These are phyloP conservation scores for Linderniella brevidens DNA, from an alignment of 257 asterid species.

Conservation along the genomic window DNA sequence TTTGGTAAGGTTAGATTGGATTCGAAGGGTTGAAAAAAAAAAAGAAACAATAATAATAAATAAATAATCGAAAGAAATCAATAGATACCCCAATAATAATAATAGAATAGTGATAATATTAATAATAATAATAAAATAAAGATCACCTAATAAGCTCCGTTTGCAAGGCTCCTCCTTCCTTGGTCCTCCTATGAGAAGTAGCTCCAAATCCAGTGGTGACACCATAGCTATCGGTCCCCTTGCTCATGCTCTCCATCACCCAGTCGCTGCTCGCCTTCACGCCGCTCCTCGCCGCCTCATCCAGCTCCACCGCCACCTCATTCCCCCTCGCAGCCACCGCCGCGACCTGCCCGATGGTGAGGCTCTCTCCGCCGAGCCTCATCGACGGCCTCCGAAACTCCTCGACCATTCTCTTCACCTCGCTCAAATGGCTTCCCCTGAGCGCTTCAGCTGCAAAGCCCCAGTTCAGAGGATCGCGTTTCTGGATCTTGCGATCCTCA, in stretches of 20 bases:
- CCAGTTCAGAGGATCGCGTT: conserved; percentile 16
- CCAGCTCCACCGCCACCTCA: conserved; percentile 11
- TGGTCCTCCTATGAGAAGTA: conserved; percentile 17
- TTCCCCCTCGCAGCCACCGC: conserved; percentile 10
- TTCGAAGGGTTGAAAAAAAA: no score
- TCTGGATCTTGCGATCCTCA: no score
- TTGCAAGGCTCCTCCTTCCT: conserved; percentile 14
- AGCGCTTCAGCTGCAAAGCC: conserved; percentile 12
- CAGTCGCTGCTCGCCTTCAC: conserved; percentile 15
- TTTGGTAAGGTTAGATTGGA: no score
- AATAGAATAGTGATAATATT: no score
- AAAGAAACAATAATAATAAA: no score
- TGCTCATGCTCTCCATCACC: conserved; percentile 12
- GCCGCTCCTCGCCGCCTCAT: conserved; percentile 13
- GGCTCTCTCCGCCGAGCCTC: conserved; percentile 13
- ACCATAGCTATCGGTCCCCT: conserved; percentile 1
- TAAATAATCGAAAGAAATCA: no score
- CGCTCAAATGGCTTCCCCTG: conserved; percentile 10
- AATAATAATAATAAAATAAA: conserved; percentile 1
- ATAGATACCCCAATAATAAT: no score
- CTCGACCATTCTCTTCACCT: conserved; percentile 10
- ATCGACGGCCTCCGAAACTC: conserved; percentile 13
- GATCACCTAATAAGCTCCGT: conserved; percentile 14
- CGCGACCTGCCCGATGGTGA: conserved; percentile 14
- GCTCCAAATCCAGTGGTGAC: conserved; percentile 18